Evolutionary conservation across 768 basidiomycete genomes (phyloP).

Genomic region (Russula abietina): DNA sequence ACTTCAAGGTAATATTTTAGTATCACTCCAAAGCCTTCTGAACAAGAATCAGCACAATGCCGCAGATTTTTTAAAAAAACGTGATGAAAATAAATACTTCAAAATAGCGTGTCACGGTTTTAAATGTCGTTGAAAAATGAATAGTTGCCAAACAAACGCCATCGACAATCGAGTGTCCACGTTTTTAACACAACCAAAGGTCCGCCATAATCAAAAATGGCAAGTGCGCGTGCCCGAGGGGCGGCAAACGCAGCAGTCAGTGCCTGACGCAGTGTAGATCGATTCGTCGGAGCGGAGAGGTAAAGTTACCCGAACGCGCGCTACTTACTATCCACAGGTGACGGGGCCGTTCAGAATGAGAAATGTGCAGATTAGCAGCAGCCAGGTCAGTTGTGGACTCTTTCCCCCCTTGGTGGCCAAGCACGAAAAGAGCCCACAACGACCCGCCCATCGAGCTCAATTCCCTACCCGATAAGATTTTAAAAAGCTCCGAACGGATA

Average conservation of each 20-base stretch:
- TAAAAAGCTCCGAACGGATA: not conserved
- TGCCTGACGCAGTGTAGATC: too few species aligned
- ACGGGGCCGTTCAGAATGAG: not conserved
- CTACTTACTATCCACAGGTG: not conserved
- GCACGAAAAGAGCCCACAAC: not conserved
- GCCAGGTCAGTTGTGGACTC: too few species aligned
- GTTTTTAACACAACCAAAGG: not conserved
- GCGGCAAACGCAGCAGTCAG: not conserved
- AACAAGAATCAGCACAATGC: not conserved
- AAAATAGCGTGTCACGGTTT: conserved; percentile 1
- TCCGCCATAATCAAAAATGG: not conserved
- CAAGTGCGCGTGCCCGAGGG: not conserved
- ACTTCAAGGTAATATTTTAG: not conserved
- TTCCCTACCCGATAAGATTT: not conserved
- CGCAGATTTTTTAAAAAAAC: not conserved
- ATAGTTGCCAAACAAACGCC: not conserved
- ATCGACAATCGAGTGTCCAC: not conserved
- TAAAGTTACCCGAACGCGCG: not conserved
- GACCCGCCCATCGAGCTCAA: not conserved
- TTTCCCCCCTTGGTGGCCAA: too few species aligned
- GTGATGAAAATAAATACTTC: not conserved
- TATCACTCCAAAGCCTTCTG: not conserved
- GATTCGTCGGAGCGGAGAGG: not conserved
- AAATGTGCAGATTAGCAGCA: too few species aligned
- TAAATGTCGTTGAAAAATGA: not conserved